Conservation (phyloP, 75 land plant species). For the Selaginella tamariscina region DNA sequence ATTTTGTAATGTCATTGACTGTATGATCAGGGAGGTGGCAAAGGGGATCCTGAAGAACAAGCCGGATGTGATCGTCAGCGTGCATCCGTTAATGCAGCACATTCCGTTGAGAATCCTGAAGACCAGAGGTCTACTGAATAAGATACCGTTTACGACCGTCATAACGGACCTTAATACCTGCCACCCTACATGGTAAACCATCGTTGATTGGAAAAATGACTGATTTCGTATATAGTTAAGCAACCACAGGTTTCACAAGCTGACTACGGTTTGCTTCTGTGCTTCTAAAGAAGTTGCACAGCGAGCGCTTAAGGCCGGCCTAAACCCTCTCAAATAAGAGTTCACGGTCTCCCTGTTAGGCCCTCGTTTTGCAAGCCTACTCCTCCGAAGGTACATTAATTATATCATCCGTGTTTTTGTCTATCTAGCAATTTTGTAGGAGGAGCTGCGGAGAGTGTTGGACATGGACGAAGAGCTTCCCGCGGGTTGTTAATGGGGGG, state of each 20-base stretch:
- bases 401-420: background rate
- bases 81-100: constrained; percentile 91
- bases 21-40: constrained; percentile 53
- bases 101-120: constrained; percentile 66
- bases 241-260: constrained; percentile 88
- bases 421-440: constrained; percentile 21
- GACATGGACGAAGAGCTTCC: constrained; percentile 87
- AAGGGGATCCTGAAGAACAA: constrained; percentile 75
- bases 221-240: background rate
- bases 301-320: constrained; percentile 78
- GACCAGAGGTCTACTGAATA: constrained; percentile 62
- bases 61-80: constrained; percentile 87
- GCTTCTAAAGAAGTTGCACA: constrained; percentile 78
- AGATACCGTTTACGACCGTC: constrained; percentile 73
- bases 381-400: constrained; percentile 54
- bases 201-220: background rate
- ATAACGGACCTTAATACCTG: constrained; percentile 82
- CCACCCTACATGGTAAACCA: constrained; percentile 67
- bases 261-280: constrained; percentile 89
- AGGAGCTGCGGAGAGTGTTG: constrained; percentile 63
- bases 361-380: constrained; percentile 82
- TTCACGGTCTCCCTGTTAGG: constrained; percentile 90
- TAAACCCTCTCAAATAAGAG: constrained; percentile 71
- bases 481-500: constrained; percentile 91
- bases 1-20: background rate